These are phyloP conservation scores for Candida wancherniae DNA, from an alignment of 805 yeast genomes.

Conservation along the genomic window DNA sequence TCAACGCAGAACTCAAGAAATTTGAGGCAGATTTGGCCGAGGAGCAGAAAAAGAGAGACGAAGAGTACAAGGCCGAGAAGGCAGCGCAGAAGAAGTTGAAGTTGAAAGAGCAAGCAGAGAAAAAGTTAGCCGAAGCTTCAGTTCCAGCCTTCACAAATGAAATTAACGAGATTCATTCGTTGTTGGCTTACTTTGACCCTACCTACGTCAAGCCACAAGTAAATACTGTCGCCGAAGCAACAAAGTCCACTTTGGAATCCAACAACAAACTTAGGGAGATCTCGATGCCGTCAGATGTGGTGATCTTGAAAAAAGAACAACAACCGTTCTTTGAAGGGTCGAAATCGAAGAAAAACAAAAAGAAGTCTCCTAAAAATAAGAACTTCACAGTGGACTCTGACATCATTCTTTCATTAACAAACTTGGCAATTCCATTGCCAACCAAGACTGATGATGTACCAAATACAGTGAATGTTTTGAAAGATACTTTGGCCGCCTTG, in stretches of 20 bases:
- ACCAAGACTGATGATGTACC: constrained; percentile 67
- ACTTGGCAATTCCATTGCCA: constrained; percentile 76
- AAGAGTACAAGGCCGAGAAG: constrained; percentile 55
- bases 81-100: constrained; percentile 49
- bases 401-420: constrained; percentile 69
- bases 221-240: constrained; percentile 22
- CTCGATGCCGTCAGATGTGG: constrained; percentile 61
- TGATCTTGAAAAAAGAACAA: constrained; percentile 58
- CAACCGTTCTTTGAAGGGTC: constrained; percentile 52
- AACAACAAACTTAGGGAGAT: constrained; percentile 42
- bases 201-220: constrained; percentile 56
- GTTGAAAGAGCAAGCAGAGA: constrained; percentile 55
- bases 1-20: constrained; percentile 67
- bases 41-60: constrained; percentile 64
- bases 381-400: constrained; percentile 74
- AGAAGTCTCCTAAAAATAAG: constrained; percentile 41
- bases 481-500: constrained; percentile 66
- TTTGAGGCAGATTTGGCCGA: constrained; percentile 65
- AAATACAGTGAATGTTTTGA: constrained; percentile 58
- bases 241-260: constrained; percentile 21
- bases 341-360: constrained; percentile 44
- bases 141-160: constrained; percentile 82
- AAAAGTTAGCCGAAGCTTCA: constrained; percentile 67
- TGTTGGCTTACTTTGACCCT: constrained; percentile 76
- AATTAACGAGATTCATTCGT: constrained; percentile 67